These are phyloP conservation scores for Saccharomyces paradoxus DNA, from an alignment of 805 yeast genomes.

Conservation along the genomic window DNA sequence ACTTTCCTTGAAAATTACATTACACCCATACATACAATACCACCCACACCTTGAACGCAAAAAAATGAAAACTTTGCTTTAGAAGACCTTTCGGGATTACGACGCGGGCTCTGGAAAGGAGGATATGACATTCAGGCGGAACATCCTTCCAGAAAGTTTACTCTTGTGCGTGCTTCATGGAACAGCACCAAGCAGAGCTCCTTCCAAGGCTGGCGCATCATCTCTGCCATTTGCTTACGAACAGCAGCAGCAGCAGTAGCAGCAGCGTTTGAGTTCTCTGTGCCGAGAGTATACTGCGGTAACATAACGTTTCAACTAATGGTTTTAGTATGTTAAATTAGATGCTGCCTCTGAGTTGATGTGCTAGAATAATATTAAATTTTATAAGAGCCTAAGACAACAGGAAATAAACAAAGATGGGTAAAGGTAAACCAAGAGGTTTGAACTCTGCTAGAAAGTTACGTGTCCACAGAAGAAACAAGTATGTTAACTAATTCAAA, in stretches of 20 bases:
- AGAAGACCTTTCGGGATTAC: neutral
- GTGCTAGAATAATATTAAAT: neutral
- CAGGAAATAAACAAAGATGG: constrained; percentile 55
- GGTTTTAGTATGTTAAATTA: neutral
- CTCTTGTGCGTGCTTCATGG: neutral
- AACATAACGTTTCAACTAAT: neutral
- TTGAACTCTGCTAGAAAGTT: constrained; percentile 99
- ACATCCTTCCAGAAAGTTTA: neutral
- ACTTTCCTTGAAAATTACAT: neutral
- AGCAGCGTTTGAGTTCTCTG: neutral
- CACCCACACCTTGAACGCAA: neutral
- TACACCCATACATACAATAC: neutral
- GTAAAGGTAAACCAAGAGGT: constrained; percentile 99
- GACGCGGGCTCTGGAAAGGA: neutral
- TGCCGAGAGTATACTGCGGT: neutral
- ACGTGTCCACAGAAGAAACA: constrained; percentile 99
- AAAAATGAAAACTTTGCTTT: neutral
- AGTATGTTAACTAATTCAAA: constrained; percentile 38
- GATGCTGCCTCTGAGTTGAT: neutral
- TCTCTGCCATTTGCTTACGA: neutral
- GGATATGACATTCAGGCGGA: neutral
- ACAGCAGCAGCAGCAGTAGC: neutral
- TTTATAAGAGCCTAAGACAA: constrained; percentile 1
- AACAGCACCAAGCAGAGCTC: neutral
- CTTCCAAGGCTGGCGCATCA: neutral